Evolutionary conservation across 179 eudicot genomes (phyloP), one percentile per base, ranked within the genome.

Genomic region (Amaranthus tricolor): DNA sequence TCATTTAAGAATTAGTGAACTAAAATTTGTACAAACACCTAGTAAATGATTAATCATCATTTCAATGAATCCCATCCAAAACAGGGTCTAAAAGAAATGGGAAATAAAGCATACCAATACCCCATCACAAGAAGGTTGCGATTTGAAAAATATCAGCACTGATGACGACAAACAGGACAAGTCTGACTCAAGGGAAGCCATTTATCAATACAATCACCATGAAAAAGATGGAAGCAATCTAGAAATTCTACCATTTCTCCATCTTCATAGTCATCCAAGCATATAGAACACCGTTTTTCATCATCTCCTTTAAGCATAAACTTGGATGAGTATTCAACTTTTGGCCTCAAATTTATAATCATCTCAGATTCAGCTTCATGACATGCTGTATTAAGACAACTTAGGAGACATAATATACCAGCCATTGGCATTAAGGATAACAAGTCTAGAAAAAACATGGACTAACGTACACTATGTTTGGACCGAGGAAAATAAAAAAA

Each of bases 91-190:
- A n/a, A n/a, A 31, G 3, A 31, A 31, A 31, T 31, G 3, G 3
- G 40, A 31, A 31, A 31, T 2, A 31, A 31, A 4, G 40, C 40
- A 31, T 3, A 31, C 40, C 2, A 31, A 31, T 31, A 31, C 40
- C 40, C 3, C 40, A 31, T 31, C 40, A 31, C 40, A 4, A 31
- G 40, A 31, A 31, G 3, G 40, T 31, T 31, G 3, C 40, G 3
- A 31, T 31, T 31, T 40, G 57, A 0, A 8, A 61, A 13, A 6
- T 50, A 11, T 70, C 58, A 69, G 62, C 74, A 69, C 0, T 51
- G 7, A 64, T 47, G 48, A 11, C 72, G 72, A 71, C 80, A 77
- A 77, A 77, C 45, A n/a, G 80, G 80, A 20, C 76, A 77, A 71
- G 71, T 59, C 2, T 50, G 66, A 54, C 53, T 65, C 0, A 56